phyloP scores from a whole-genome alignment of 2,329 filamentous ascomycete species.

The Pseudogymnoascus sp. region DNA sequence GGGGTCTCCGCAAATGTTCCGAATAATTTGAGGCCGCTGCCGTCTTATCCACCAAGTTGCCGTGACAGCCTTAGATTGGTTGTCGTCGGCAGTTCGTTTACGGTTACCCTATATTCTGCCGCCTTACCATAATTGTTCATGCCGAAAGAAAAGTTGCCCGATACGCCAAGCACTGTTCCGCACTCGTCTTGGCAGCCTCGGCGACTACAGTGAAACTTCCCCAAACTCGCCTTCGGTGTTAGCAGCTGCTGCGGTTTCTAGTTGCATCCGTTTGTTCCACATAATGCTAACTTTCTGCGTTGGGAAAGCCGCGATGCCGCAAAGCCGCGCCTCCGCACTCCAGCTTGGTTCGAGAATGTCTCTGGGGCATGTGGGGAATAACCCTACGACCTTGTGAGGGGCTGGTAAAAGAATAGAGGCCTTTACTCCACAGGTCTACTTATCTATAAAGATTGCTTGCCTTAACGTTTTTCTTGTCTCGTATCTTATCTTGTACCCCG shows the following conservation, averaged over 20 bases:
- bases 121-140: not conserved
- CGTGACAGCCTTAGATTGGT: not conserved
- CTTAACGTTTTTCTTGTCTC: not conserved
- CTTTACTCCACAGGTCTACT: not conserved
- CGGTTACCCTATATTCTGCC: not conserved
- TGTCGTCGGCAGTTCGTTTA: not conserved
- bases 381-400: not conserved
- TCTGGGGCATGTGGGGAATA: not conserved
- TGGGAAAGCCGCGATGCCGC: not conserved
- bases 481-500: slow-evolving; percentile 6
- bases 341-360: not conserved
- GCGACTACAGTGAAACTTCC: not conserved
- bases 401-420: not conserved
- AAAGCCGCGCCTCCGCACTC: not conserved
- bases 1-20: not conserved
- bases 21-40: not conserved
- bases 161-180: not conserved
- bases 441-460: not conserved
- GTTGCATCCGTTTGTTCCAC: not conserved
- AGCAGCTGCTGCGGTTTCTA: not conserved
- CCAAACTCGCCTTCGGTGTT: not conserved
- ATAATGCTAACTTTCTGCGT: not conserved
- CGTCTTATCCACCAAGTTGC: not conserved
- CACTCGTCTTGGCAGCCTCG: not conserved
- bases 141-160: not conserved